Evolutionary conservation across 2,329 filamentous ascomycete species (phyloP).

Genomic region (Knufia fluminis): DNA sequence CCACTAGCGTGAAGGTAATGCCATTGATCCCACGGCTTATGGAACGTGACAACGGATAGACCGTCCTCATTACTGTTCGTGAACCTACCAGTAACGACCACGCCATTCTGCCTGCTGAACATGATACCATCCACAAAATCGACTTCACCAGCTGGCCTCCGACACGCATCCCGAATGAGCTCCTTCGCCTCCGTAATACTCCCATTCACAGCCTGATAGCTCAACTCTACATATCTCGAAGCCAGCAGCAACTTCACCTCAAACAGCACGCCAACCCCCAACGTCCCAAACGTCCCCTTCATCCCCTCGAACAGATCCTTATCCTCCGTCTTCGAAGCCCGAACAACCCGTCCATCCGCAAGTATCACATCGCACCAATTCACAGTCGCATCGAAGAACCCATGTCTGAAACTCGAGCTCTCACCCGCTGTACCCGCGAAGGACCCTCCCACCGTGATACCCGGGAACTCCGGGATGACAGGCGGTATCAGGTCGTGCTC

Average conservation of each 20-base stretch:
- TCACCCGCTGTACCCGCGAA: conserved; percentile 61
- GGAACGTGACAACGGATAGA: conserved; percentile 16
- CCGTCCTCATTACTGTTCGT: conserved; percentile 34
- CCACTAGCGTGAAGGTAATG: conserved; percentile 38
- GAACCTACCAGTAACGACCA: conserved; percentile 54
- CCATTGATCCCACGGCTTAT: conserved; percentile 37
- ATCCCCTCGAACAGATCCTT: conserved; percentile 56
- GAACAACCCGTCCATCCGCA: conserved; percentile 48
- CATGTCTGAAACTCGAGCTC: conserved; percentile 59
- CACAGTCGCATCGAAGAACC: conserved; percentile 56
- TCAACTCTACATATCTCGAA: conserved; percentile 41
- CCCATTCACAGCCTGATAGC: conserved; percentile 35
- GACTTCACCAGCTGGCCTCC: conserved; percentile 23
- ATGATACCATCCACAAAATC: conserved; percentile 45
- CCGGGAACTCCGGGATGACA: conserved; percentile 63
- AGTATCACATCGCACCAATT: conserved; percentile 57
- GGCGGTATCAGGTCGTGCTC: conserved; percentile 50
- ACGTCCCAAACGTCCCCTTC: conserved; percentile 56
- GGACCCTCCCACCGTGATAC: conserved; percentile 61
- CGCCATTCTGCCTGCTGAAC: conserved; percentile 39
- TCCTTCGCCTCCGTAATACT: conserved; percentile 29
- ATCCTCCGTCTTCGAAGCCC: conserved; percentile 45
- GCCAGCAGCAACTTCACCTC: conserved; percentile 40
- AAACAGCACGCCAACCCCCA: conserved; percentile 56
- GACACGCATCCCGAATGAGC: conserved; percentile 33